These are phyloP conservation scores for Metschnikowia continentalis DNA, from an alignment of 805 yeast species.

Conservation along the genomic window DNA sequence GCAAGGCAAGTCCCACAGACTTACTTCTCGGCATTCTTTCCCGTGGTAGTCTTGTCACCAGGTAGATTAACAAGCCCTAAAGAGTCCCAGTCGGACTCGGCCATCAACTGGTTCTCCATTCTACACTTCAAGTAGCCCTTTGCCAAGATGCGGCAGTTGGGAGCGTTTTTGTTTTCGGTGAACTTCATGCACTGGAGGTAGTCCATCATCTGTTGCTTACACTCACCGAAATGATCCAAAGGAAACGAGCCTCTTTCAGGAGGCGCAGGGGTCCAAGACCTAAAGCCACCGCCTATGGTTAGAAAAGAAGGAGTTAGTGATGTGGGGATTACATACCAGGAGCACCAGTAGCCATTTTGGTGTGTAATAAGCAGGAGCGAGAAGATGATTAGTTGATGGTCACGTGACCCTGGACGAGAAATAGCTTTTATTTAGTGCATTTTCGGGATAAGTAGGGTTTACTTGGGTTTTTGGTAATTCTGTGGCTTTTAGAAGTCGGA, in stretches of 20 bases:
- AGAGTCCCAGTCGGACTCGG: slow-evolving; percentile 40
- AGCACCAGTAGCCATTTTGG: slow-evolving; percentile 19
- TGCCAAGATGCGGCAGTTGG: slow-evolving; percentile 84
- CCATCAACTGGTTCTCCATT: slow-evolving; percentile 66
- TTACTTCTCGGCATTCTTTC: slow-evolving; percentile 13
- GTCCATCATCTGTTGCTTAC: slow-evolving; percentile 66
- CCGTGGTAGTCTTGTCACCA: slow-evolving; percentile 21
- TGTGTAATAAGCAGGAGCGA: neutral
- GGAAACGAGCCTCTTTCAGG: slow-evolving; percentile 98
- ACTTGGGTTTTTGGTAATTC: too few relatives aligned
- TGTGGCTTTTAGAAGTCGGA: too few relatives aligned
- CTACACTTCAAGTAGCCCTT: slow-evolving; percentile 79
- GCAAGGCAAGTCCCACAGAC: neutral
- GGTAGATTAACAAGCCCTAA: slow-evolving; percentile 41
- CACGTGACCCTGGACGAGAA: neutral
- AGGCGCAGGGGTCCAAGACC: slow-evolving; percentile 70
- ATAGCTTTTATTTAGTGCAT: too few relatives aligned
- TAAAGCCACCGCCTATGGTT: slow-evolving; percentile 18
- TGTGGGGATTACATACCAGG: slow-evolving; percentile 15
- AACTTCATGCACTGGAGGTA: slow-evolving; percentile 76
- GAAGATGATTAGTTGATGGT: neutral
- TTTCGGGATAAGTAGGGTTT: too few relatives aligned
- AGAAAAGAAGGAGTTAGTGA: neutral
- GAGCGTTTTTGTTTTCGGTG: slow-evolving; percentile 79
- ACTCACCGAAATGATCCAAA: slow-evolving; percentile 82